These are phyloP conservation scores for Dunaliella primolecta DNA, from an alignment of 139 green algal genomes.

Conservation along the genomic window DNA sequence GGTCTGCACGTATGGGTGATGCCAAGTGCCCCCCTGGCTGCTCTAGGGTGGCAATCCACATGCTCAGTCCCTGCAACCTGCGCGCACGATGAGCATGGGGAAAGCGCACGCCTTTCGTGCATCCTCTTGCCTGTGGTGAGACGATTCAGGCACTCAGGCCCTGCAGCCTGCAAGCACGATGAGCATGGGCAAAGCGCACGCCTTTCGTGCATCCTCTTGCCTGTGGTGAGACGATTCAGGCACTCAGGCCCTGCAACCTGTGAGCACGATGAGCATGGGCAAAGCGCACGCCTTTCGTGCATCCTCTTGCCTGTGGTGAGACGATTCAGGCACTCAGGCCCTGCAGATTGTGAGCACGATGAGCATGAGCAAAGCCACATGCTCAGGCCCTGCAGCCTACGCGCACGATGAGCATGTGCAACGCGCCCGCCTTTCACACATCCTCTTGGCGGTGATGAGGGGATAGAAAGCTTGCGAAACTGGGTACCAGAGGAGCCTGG, in stretches of 20 bases:
- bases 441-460: neutral
- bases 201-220: neutral
- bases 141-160: too few relatives aligned
- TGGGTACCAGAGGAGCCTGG: too few relatives aligned
- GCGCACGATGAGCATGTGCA: neutral
- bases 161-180: neutral
- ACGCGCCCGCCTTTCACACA: neutral
- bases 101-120: neutral
- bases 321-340: neutral
- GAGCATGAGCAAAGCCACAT: slow-evolving; percentile 56
- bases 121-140: neutral
- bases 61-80: slow-evolving; percentile 79
- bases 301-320: neutral
- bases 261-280: neutral
- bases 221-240: neutral
- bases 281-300: neutral
- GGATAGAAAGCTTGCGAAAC: too few relatives aligned
- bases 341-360: neutral
- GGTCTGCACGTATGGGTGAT: slow-evolving; percentile 38
- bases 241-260: neutral
- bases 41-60: slow-evolving; percentile 77
- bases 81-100: neutral
- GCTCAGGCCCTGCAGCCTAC: slow-evolving; percentile 76
- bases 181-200: neutral
- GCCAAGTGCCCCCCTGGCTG: slow-evolving; percentile 50